Conservation (phyloP, 179 eudicot species). For the Beta macrorhiza region DNA sequence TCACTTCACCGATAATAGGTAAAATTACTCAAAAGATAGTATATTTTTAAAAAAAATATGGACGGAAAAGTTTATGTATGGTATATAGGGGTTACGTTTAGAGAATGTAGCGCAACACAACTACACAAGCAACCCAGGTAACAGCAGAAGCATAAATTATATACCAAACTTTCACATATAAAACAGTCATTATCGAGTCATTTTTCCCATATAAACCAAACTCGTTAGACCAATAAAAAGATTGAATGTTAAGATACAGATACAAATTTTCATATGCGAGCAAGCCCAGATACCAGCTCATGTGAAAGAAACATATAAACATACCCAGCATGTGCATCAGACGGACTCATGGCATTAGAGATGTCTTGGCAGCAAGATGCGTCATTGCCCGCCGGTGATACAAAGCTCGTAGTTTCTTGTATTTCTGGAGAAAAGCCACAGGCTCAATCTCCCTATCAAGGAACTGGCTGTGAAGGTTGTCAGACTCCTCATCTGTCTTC, state of each 20-base stretch:
- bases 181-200: too few relatives aligned
- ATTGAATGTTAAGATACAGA: background rate
- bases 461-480: constrained; percentile 64
- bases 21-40: too few relatives aligned
- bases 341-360: constrained; percentile 21
- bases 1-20: too few relatives aligned
- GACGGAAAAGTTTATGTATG: too few relatives aligned
- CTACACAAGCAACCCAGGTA: too few relatives aligned
- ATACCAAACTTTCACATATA: too few relatives aligned
- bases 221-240: background rate
- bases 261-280: background rate
- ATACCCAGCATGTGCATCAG: background rate
- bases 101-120: too few relatives aligned
- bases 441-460: constrained; percentile 71
- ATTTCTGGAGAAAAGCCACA: constrained; percentile 70
- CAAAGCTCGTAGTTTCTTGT: constrained; percentile 63
- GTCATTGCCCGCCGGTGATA: constrained; percentile 79
- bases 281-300: background rate
- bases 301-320: background rate
- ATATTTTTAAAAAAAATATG: too few relatives aligned
- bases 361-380: constrained; percentile 74
- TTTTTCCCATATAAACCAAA: background rate
- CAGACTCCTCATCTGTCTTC: constrained; percentile 75
- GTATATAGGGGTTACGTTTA: too few relatives aligned
- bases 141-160: too few relatives aligned